Conservation (phyloP, 305 asterid genomes). For the Plantago coronopus region DNA sequence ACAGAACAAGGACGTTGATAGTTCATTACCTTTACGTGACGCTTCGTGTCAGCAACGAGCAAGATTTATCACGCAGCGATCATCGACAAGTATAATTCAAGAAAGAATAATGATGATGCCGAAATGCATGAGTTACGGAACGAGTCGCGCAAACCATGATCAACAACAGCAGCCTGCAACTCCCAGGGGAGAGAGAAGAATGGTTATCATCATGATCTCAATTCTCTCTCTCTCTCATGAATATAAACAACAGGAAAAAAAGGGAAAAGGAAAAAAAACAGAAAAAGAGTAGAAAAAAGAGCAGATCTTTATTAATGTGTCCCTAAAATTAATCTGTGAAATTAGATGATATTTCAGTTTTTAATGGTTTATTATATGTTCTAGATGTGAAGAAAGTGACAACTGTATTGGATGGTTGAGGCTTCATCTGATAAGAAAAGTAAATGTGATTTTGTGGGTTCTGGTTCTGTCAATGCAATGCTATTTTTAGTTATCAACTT, state of each 20-base stretch:
- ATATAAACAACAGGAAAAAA: conserved; percentile 1
- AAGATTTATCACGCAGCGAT: conserved; percentile 10
- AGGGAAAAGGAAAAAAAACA: neutral
- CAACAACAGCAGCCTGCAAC: conserved; percentile 19
- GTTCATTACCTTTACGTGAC: conserved; percentile 18
- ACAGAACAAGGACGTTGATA: neutral
- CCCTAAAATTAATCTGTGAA: neutral
- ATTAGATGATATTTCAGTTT: neutral
- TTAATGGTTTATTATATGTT: too few relatives aligned
- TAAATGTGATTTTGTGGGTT: conserved; percentile 2
- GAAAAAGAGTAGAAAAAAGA: neutral
- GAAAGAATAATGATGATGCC: conserved; percentile 24
- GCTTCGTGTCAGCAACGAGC: conserved; percentile 11
- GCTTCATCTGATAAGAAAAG: conserved; percentile 20
- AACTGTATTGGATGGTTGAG: conserved; percentile 20
- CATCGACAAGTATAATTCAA: conserved; percentile 17
- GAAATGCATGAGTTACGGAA: conserved; percentile 18
- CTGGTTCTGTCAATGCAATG: neutral
- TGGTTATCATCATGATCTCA: conserved; percentile 15
- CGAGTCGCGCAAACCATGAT: conserved; percentile 25
- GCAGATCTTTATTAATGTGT: neutral
- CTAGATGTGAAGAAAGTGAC: neutral
- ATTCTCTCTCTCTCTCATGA: conserved; percentile 18
- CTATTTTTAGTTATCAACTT: neutral
- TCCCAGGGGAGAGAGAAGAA: conserved; percentile 24